A percentile compares a stretch with the other conserved stretches of the same genome.
phyloP scores from a whole-genome alignment of 495 filamentous ascomycete genomes.

The Penicillium chermesinum region DNA sequence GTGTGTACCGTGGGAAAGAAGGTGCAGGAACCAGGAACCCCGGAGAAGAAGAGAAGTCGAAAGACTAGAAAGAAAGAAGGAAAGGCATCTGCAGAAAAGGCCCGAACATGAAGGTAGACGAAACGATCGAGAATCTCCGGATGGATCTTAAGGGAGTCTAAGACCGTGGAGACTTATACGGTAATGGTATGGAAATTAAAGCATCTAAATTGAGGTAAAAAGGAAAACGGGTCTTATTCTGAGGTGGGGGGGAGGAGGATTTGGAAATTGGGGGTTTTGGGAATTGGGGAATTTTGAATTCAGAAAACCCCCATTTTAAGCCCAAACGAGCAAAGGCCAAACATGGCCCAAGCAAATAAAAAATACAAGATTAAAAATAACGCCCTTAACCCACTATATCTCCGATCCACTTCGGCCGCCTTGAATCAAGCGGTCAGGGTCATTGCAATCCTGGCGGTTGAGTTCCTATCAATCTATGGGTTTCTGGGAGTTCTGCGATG shows the following conservation, averaged over 20 bases:
- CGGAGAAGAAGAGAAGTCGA: constrained; percentile 4
- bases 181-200: constrained; percentile 1
- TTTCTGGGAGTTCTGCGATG: too few species aligned
- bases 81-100: constrained; percentile 7
- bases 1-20: constrained; percentile 19
- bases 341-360: constrained; percentile 3
- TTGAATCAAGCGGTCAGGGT: too few species aligned
- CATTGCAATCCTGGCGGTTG: too few species aligned
- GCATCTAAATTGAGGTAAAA: too few species aligned
- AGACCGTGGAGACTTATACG: not conserved
- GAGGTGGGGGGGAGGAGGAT: too few species aligned
- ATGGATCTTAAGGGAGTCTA: not conserved
- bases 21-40: not conserved
- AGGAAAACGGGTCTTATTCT: too few species aligned
- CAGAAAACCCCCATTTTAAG: too few species aligned
- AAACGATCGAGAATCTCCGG: not conserved
- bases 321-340: too few species aligned
- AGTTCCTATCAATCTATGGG: too few species aligned
- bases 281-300: too few species aligned
- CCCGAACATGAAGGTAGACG: constrained; percentile 9
- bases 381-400: constrained; percentile 3
- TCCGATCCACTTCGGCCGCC: too few species aligned
- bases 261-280: too few species aligned
- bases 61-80: constrained; percentile 8
- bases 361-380: constrained; percentile 4